Evolutionary conservation across 176 grass and related monocot species (phyloP), one percentile per base, ranked within the genome.

Genomic region (Poa pratensis): DNA sequence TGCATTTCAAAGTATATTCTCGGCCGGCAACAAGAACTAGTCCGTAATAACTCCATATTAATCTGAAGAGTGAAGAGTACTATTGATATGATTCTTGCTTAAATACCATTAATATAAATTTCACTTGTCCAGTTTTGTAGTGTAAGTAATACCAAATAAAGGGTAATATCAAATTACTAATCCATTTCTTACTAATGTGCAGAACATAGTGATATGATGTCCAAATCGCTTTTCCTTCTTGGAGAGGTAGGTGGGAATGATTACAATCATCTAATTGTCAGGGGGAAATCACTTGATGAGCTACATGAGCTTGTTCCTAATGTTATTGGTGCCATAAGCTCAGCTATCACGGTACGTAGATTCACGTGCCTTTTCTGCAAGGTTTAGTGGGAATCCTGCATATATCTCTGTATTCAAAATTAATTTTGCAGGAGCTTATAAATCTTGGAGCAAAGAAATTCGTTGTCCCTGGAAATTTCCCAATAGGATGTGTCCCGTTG

Each of bases 161-260:
- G 15, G 75, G 5, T 69, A 78, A 80, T 53, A 16, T 58, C 42
- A 76, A 46, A 74, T 13, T 80, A 34, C 6, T 3, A 45, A 22
- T 40, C 32, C 27, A 84, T 51, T 79, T 40, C 79, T 87, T 18
- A 79, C 46, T 27, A 76, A 9, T 83, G 73, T 89, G 78, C 75
- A 97, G 95, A 97, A 70, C 20, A 5, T 50, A 86, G 71, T 65
- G 65, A 82, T 30, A 32, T 94, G 49, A 84, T 94, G 85, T 87
- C 88, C 39, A 95, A 80, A 51, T 94, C 95, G 15, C 79, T 97
- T 81, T 93, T 97, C 76, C 83, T 97, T 18, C 30, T 95, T 35
- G 95, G 95, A 65, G 95, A 97, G 67, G 91, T 97, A 16, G 95
- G 95, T 4, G 92, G 95, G 64, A 97, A 97, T 67, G 95, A 97